Percentiles rank a stretch among this genome's conserved stretches.
These are phyloP conservation scores for Talinum fruticosum DNA, from an alignment of 148 eudicot species.

Conservation along the genomic window DNA sequence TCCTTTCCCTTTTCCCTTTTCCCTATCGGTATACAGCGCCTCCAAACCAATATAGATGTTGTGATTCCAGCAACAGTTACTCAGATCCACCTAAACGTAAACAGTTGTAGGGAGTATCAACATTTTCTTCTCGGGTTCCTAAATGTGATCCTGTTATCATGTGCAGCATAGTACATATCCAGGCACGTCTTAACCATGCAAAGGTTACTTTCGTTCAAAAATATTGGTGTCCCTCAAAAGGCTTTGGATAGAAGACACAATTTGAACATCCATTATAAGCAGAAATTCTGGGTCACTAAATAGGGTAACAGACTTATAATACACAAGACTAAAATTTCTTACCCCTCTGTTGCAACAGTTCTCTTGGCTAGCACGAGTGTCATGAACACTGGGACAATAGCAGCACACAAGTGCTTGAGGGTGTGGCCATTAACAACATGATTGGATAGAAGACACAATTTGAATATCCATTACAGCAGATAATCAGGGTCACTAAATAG, in stretches of 20 bases:
- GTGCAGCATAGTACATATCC: neutral
- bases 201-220: neutral
- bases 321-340: conserved; percentile 11
- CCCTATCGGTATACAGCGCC: neutral
- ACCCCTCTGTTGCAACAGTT: conserved; percentile 64
- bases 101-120: neutral
- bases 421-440: conserved; percentile 91
- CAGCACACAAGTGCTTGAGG: conserved; percentile 89
- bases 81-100: neutral
- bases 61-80: neutral
- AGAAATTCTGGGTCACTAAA: neutral
- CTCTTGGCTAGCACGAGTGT: conserved; percentile 94
- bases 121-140: neutral
- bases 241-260: neutral
- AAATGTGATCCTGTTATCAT: neutral
- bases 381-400: conserved; percentile 83
- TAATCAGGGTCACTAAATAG: neutral
- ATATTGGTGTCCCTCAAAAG: neutral
- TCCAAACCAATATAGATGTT: neutral
- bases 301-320: neutral
- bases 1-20: neutral
- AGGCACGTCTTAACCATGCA: neutral
- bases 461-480: neutral
- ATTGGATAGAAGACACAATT: neutral
- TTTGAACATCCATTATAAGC: neutral